Conservation (phyloP, 2,329 filamentous ascomycete genomes). For the Colletotrichum navitas region DNA sequence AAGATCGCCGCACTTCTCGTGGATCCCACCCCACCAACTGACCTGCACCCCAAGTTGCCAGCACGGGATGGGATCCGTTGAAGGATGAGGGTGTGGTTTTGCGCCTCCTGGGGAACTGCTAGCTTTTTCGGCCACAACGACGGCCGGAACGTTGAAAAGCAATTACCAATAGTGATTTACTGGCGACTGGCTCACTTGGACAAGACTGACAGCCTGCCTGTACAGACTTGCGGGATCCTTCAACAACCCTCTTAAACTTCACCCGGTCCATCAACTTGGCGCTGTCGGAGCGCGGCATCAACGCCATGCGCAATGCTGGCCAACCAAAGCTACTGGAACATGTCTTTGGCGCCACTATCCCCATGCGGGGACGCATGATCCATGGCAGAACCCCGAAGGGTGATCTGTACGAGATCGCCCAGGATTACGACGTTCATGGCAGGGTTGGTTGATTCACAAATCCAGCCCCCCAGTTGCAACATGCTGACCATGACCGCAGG, state of each 20-base stretch:
- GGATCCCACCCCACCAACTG: constrained; percentile 30
- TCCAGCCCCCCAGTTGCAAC: not conserved
- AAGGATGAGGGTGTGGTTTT: not conserved
- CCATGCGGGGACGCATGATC: constrained; percentile 97
- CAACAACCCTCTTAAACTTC: constrained; percentile 90
- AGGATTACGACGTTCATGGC: constrained; percentile 91
- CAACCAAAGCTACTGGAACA: constrained; percentile 76
- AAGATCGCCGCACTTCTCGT: constrained; percentile 3
- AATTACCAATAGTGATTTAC: not conserved
- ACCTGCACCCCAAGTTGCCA: constrained; percentile 1
- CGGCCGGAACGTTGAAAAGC: not conserved
- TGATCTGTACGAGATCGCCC: constrained; percentile 79
- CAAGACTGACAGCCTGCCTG: not conserved
- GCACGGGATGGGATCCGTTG: constrained; percentile 23
- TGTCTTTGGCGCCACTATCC: constrained; percentile 83
- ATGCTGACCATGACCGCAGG: constrained; percentile 59
- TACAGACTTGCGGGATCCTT: constrained; percentile 86
- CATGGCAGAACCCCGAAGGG: constrained; percentile 77
- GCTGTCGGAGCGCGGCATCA: constrained; percentile 92
- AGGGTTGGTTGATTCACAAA: constrained; percentile 67
- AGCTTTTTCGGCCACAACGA: not conserved
- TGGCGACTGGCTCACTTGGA: not conserved
- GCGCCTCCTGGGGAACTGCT: not conserved
- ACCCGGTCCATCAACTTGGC: constrained; percentile 99
- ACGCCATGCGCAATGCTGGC: constrained; percentile 81